A percentile compares a stretch with the other conserved stretches of the same genome.
These are phyloP conservation scores for Lithocarpus polystachyus DNA, from an alignment of 306 rosid genomes.

Conservation along the genomic window DNA sequence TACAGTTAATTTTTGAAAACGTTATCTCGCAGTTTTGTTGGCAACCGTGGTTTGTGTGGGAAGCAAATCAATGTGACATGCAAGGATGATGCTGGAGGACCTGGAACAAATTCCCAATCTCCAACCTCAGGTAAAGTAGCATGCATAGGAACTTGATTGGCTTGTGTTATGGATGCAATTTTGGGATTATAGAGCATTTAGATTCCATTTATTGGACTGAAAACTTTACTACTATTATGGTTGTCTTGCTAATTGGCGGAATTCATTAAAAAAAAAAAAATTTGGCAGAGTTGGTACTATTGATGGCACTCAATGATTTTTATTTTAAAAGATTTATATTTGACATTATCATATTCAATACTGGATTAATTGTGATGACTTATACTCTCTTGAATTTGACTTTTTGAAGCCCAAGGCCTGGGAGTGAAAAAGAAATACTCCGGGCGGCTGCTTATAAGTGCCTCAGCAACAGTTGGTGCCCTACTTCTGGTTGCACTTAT, in stretches of 20 bases:
- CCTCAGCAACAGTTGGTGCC: conserved; percentile 97
- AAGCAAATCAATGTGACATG: conserved; percentile 58
- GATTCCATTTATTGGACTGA: conserved; percentile 9
- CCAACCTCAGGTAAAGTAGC: conserved; percentile 48
- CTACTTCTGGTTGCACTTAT: conserved; percentile 97
- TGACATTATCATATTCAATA: conserved; percentile 10
- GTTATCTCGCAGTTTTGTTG: conserved; percentile 60
- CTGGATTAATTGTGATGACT: conserved; percentile 15
- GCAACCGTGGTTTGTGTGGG: conserved; percentile 96
- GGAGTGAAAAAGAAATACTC: conserved; percentile 77
- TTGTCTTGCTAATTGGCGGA: neutral
- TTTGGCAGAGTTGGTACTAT: conserved; percentile 8
- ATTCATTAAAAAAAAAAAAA: too few species aligned
- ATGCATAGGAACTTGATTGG: conserved; percentile 9
- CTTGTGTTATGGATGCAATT: conserved; percentile 5
- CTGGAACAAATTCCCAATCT: conserved; percentile 38
- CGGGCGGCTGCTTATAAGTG: conserved; percentile 91
- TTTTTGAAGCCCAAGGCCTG: conserved; percentile 55
- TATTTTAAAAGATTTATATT: conserved; percentile 6
- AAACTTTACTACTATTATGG: conserved; percentile 3
- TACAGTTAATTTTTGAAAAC: neutral
- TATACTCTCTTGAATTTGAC: conserved; percentile 15
- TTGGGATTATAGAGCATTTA: neutral
- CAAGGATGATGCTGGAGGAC: conserved; percentile 57
- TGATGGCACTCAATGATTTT: conserved; percentile 7